phyloP scores from a whole-genome alignment of 164 flowering plant species.

The Akebia trifoliata region DNA sequence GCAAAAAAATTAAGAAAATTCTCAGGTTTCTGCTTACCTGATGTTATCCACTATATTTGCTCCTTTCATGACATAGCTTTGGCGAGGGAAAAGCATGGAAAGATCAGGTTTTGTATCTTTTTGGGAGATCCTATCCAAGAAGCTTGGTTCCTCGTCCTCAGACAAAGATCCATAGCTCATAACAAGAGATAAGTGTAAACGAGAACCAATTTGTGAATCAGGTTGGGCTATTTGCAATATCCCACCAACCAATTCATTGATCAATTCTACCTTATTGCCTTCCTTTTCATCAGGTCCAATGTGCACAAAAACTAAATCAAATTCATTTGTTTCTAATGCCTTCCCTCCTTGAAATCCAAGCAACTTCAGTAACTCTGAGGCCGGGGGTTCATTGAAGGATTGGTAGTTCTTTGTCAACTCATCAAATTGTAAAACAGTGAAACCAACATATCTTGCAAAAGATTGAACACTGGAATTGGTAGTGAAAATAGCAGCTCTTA shows the following conservation, averaged over 20 bases:
- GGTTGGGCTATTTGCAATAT: slow-evolving; percentile 40
- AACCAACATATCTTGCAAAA: slow-evolving; percentile 54
- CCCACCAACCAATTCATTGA: slow-evolving; percentile 60
- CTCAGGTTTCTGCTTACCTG: slow-evolving; percentile 40
- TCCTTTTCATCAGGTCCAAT: slow-evolving; percentile 37
- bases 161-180: slow-evolving; percentile 65
- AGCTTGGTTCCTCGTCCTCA: slow-evolving; percentile 27
- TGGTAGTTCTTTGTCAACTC: slow-evolving; percentile 25
- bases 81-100: slow-evolving; percentile 52
- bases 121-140: slow-evolving; percentile 22
- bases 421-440: slow-evolving; percentile 30
- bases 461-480: slow-evolving; percentile 33
- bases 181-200: slow-evolving; percentile 70
- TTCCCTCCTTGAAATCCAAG: slow-evolving; percentile 79
- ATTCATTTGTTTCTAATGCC: slow-evolving; percentile 37
- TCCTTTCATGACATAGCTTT: slow-evolving; percentile 79
- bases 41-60: slow-evolving; percentile 41
- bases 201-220: slow-evolving; percentile 59
- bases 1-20: background rate
- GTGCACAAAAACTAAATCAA: slow-evolving; percentile 77
- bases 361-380: slow-evolving; percentile 47
- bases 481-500: slow-evolving; percentile 75
- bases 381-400: slow-evolving; percentile 16
- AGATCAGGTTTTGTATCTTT: slow-evolving; percentile 31
- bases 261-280: slow-evolving; percentile 27